Percentiles rank a stretch among this genome's conserved stretches.
phyloP scores from a whole-genome alignment of 768 basidiomycete species.

The Trametes cinnabarina region DNA sequence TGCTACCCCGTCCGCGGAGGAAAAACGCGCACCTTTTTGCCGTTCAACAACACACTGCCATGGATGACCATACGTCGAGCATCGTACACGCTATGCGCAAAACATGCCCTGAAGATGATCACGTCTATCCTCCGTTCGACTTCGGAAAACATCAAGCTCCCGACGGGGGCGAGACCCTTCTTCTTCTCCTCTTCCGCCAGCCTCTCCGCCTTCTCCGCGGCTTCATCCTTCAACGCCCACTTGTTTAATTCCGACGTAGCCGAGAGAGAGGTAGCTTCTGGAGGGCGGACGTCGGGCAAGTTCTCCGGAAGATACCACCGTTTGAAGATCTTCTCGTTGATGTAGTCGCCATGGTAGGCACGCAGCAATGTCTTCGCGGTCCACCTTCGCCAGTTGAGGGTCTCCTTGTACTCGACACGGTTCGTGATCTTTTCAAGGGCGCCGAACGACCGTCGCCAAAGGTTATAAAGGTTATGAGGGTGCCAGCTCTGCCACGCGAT shows the following conservation, averaged over 20 bases:
- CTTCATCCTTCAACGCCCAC: slow-evolving; percentile 52
- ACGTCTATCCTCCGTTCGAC: slow-evolving; percentile 95
- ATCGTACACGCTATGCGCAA: slow-evolving; percentile 86
- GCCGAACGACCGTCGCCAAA: slow-evolving; percentile 74
- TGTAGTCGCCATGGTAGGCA: slow-evolving; percentile 94
- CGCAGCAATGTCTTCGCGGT: slow-evolving; percentile 79
- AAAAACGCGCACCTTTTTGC: slow-evolving; percentile 64
- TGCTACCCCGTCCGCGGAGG: not conserved
- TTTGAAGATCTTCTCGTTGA: slow-evolving; percentile 90
- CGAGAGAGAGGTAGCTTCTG: slow-evolving; percentile 35
- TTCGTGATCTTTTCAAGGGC: slow-evolving; percentile 22
- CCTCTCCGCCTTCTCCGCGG: slow-evolving; percentile 43
- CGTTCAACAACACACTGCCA: slow-evolving; percentile 86
- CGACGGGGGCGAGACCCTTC: slow-evolving; percentile 82
- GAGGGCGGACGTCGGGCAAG: slow-evolving; percentile 80
- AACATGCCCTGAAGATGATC: slow-evolving; percentile 85
- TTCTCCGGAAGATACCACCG: slow-evolving; percentile 89
- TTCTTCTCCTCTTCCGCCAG: slow-evolving; percentile 49
- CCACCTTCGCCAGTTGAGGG: slow-evolving; percentile 93
- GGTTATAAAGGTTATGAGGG: slow-evolving; percentile 84
- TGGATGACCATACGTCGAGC: slow-evolving; percentile 85
- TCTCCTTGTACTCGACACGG: slow-evolving; percentile 42
- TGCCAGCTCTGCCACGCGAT: slow-evolving; percentile 71
- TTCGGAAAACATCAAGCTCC: slow-evolving; percentile 92
- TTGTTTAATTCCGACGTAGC: slow-evolving; percentile 43